Percentiles rank a stretch among this genome's conserved stretches.
Evolutionary conservation across 2,329 filamentous ascomycete species (phyloP).

Genomic region (Pseudogymnoascus sp.): DNA sequence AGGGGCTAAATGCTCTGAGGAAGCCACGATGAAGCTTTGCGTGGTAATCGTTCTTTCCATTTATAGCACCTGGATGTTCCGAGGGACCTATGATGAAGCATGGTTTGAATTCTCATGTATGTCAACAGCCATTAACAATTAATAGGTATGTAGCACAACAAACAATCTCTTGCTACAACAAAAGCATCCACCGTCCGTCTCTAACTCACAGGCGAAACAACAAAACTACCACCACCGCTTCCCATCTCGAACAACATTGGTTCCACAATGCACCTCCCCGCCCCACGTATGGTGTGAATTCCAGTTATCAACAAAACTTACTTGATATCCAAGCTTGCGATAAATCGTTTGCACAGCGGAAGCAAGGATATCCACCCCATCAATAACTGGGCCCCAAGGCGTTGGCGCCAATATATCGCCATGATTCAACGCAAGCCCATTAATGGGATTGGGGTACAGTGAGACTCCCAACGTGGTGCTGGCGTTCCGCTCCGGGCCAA

Average conservation of each 20-base stretch:
- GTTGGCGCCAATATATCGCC: conserved; percentile 19
- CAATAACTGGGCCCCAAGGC: conserved; percentile 23
- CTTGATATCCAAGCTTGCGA: conserved; percentile 16
- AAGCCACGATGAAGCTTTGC: too few relatives aligned
- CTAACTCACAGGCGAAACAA: neutral
- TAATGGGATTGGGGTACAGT: conserved; percentile 15
- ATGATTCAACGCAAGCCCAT: conserved; percentile 18
- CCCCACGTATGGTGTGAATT: conserved; percentile 22
- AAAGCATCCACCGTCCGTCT: neutral
- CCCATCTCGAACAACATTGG: conserved; percentile 15
- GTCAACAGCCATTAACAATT: neutral
- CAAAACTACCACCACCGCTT: neutral
- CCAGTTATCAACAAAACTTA: conserved; percentile 23
- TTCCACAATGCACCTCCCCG: conserved; percentile 25
- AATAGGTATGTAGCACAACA: neutral
- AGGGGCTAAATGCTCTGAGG: too few relatives aligned
- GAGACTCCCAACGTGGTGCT: conserved; percentile 11
- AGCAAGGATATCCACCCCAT: conserved; percentile 21
- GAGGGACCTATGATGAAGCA: too few relatives aligned
- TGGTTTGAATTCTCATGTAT: neutral
- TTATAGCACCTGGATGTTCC: too few relatives aligned
- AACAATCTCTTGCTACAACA: neutral
- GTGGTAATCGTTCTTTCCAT: too few relatives aligned
- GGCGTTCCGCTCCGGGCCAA: neutral
- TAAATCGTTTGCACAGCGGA: conserved; percentile 16